A percentile compares a stretch with the other conserved stretches of the same genome.
phyloP scores from a whole-genome alignment of 2,329 filamentous ascomycete genomes.

The Fusarium globosum region DNA sequence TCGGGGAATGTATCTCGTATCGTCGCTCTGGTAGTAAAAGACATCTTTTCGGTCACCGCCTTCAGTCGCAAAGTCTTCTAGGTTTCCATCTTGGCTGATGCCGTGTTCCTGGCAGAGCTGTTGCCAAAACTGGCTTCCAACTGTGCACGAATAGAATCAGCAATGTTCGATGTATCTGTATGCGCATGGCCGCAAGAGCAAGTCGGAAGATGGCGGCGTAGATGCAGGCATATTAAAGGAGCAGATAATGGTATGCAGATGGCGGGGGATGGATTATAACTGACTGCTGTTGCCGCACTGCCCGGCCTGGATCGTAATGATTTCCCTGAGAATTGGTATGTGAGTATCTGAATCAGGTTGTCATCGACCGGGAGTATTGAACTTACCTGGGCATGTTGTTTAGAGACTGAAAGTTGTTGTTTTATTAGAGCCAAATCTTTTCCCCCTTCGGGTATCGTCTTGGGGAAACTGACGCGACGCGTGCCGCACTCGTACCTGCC shows the following conservation, averaged over 20 bases:
- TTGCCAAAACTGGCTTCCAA: constrained; percentile 98
- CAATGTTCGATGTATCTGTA: not conserved
- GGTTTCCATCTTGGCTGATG: constrained; percentile 95
- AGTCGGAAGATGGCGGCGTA: not conserved
- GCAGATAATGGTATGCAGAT: constrained; percentile 5
- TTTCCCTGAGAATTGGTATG: constrained; percentile 73
- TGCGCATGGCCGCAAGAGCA: not conserved
- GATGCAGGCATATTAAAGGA: not conserved
- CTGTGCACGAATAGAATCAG: constrained; percentile 62
- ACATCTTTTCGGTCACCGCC: constrained; percentile 98
- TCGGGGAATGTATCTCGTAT: constrained; percentile 96
- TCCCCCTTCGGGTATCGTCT: constrained; percentile 17
- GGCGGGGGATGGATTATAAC: constrained; percentile 53
- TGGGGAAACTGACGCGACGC: constrained; percentile 35
- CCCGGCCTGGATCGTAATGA: constrained; percentile 98
- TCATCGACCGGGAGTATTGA: not conserved
- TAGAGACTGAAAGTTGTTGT: constrained; percentile 27
- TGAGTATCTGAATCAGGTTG: constrained; percentile 8
- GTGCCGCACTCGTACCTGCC: constrained; percentile 26
- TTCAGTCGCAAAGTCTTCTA: constrained; percentile 97
- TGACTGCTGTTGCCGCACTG: constrained; percentile 99
- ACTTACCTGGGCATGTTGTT: constrained; percentile 44
- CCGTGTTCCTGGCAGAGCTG: constrained; percentile 98
- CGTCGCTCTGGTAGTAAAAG: constrained; percentile 99
- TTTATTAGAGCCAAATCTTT: constrained; percentile 24